Evolutionary conservation across 2,329 filamentous ascomycete genomes (phyloP), one percentile per base, ranked within the genome.

Genomic region (Hymenoscyphus salicellus): DNA sequence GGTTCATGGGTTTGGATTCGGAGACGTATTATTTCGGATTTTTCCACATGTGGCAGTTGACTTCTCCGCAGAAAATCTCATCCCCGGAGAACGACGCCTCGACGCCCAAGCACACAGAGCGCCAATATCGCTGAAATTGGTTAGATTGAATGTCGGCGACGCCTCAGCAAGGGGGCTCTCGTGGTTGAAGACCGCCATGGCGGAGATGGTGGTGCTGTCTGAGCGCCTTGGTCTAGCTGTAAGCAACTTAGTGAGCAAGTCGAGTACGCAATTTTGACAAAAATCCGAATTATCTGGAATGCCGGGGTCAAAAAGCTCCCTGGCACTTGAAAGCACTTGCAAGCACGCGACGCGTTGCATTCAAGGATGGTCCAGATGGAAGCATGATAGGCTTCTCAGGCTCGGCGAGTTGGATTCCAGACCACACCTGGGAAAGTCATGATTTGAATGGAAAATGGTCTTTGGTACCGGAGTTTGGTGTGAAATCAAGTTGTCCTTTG

Each of bases 171-270:
- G 46, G 46, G 46, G 46, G 46, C 14, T 20, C 20, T 52, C 46
- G 46, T 49, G 43, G 43, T 52, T 52, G 46, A 52, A 11, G 46
- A 52, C 46, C 43, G 43, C 43, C 43, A 49, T 49, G n/a, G 43
- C 23, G 43, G 43, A 49, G 43, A 38, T 38, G 33, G 10, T 38
- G 33, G 33, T 38, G 36, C 36, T 38, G 36, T 52, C 46, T 52
- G 46, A 52, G 46, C 46, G 20, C 23, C 46, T 46, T 5, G 10
- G 46, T 26, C 46, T 52, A 52, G 46, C 46, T 52, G n/a, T 26
- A 26, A 52, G 20, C 46, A 52, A 28, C 46, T 49, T 49, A 49
- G 43, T 49, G 43, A 49, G n/a, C 43, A 20, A 49, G n/a, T 49
- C 43, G 20, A 49, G 43, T 26, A 52, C 46, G 46, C 46, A 49